Evolutionary conservation across 371 early-diverging fungal species (phyloP).

Genomic region (Nematocida sp.): DNA sequence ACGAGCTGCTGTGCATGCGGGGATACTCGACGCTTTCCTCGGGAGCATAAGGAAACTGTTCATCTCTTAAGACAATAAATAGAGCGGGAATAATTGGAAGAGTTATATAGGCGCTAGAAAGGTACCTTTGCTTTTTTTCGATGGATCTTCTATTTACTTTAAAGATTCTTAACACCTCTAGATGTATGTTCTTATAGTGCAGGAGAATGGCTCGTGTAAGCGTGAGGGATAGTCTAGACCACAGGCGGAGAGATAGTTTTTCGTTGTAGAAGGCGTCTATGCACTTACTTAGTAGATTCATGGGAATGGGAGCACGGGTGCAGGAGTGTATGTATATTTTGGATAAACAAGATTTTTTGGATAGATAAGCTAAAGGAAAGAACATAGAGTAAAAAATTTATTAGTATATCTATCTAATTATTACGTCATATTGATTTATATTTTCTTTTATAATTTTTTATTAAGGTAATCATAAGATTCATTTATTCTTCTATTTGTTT

Average conservation of each 20-base stretch:
- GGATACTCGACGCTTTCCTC: slow-evolving; percentile 1
- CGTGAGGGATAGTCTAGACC: slow-evolving; percentile 21
- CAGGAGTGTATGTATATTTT: background rate
- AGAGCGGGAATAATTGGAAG: background rate
- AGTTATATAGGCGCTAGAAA: background rate
- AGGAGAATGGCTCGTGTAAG: background rate
- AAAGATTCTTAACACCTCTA: background rate
- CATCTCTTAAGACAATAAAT: background rate
- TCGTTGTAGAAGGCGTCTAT: background rate
- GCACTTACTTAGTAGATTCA: slow-evolving; percentile 3
- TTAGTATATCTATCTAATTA: too few relatives aligned
- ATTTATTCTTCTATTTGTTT: too few relatives aligned
- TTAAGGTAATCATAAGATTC: too few relatives aligned
- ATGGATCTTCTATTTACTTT: background rate
- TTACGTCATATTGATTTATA: too few relatives aligned
- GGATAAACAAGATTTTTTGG: background rate
- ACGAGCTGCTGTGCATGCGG: background rate
- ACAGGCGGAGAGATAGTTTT: slow-evolving; percentile 31
- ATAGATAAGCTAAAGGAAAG: background rate
- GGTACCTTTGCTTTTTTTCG: background rate
- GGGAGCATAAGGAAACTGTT: background rate
- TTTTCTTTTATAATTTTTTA: too few relatives aligned
- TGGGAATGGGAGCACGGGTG: background rate
- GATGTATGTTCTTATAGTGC: slow-evolving; percentile 10
- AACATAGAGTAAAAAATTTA: background rate